Percentiles rank a stretch among this genome's conserved stretches.
Evolutionary conservation across 106 monocot species (phyloP).

Genomic region (Triglochin maritima): DNA sequence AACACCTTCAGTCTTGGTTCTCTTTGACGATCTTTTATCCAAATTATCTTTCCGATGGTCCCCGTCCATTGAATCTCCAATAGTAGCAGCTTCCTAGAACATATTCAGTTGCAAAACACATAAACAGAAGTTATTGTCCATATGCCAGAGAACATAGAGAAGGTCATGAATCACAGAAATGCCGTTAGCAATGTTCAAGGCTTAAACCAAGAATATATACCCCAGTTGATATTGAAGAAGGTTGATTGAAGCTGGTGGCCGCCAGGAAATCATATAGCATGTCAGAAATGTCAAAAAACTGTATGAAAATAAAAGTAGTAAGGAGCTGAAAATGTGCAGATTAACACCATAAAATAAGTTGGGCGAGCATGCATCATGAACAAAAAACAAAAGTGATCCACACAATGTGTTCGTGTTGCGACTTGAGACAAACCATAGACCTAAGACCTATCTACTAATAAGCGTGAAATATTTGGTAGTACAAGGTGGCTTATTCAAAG

Average conservation of each 20-base stretch:
- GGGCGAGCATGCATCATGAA: no score
- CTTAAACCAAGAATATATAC: slow-evolving; percentile 13
- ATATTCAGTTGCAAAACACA: neutral
- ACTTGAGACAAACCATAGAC: no score
- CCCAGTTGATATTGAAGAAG: slow-evolving; percentile 1
- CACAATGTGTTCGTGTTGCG: no score
- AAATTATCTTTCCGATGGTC: slow-evolving; percentile 5
- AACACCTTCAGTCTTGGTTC: slow-evolving; percentile 1
- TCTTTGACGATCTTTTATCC: neutral
- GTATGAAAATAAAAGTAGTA: slow-evolving; percentile 9
- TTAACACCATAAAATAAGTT: no score
- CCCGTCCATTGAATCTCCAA: neutral
- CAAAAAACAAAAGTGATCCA: no score
- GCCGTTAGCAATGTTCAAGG: neutral
- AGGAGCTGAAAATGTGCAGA: no score
- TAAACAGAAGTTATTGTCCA: neutral
- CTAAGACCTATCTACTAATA: no score
- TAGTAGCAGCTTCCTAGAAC: neutral
- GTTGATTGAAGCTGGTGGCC: slow-evolving; percentile 27
- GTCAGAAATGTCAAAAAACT: slow-evolving; percentile 73
- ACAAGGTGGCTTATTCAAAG: no score
- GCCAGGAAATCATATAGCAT: slow-evolving; percentile 38
- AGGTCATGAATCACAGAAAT: neutral
- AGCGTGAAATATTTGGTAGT: no score
- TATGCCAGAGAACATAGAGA: neutral